Evolutionary conservation across 2,329 filamentous ascomycete species (phyloP), one percentile per base, ranked within the genome.

Genomic region (Verruconis gallopava): DNA sequence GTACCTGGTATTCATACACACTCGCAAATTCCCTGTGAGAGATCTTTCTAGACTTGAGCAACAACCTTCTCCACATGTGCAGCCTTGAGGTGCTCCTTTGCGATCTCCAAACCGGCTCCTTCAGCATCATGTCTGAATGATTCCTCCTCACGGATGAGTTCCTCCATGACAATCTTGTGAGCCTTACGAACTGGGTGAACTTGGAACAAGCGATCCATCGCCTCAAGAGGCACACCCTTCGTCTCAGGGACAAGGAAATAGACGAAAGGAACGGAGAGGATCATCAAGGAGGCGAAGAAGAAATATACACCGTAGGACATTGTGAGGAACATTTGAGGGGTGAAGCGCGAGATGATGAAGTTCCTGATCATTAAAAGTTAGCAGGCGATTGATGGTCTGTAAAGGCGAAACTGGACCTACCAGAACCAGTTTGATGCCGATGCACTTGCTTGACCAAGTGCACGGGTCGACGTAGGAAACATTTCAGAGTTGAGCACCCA

Each of bases 401-500:
- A n/a, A n/a, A n/a, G n/a, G n/a, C n/a, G n/a, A n/a, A n/a, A n/a
- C n/a, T n/a, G n/a, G n/a, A n/a, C n/a, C n/a, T n/a, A n/a, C 62
- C 65, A 79, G 52, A 79, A 69, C 80, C 80, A 85, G 58, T 85
- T 83, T 59, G 73, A 79, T 2, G 75, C 75, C 0, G 79, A 74
- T 1, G 81, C 81, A 28, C 71, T 79, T 6, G 81, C 80, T 54
- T 85, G 81, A 1, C 79, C 81, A 1, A 86, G 67, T 0, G 76
- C 74, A 40, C 79, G 69, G 18, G 76, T 75, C 59, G 79, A 79
- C 48, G 76, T 72, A 51, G 80, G 73, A 57, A 85, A 85, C 67
- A 86, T 85, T 58, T 86, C 80, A 0, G 55, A 59, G 64, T 83
- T 83, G 53, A 82, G 62, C 17, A 86, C 79, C 81, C 81, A 86